These are phyloP conservation scores for Prunus padus DNA, from an alignment of 306 rosid species.

Conservation along the genomic window DNA sequence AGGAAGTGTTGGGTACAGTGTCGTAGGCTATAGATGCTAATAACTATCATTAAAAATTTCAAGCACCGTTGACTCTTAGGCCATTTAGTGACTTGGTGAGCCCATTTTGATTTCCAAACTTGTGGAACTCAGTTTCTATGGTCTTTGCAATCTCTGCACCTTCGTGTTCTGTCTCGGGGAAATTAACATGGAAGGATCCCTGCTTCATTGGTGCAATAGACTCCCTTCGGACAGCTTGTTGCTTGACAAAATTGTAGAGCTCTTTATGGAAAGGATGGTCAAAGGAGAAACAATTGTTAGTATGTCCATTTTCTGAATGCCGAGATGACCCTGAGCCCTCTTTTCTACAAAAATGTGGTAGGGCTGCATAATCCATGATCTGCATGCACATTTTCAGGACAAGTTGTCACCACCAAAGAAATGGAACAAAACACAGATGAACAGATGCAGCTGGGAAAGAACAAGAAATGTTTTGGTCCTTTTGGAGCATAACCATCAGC, in stretches of 20 bases:
- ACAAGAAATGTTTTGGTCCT: not conserved
- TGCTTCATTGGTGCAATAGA: conserved; percentile 50
- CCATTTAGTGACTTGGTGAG: conserved; percentile 45
- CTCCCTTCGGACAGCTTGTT: conserved; percentile 48
- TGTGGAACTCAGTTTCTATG: conserved; percentile 69
- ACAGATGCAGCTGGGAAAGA: conserved; percentile 4
- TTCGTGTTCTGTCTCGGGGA: conserved; percentile 73
- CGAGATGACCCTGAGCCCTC: conserved; percentile 73
- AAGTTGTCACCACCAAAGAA: conserved; percentile 2
- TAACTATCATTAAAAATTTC: conserved; percentile 12
- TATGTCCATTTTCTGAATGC: conserved; percentile 31
- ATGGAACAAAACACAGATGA: not conserved
- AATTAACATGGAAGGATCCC: conserved; percentile 72
- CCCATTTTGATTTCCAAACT: conserved; percentile 56
- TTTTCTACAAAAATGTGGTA: conserved; percentile 85
- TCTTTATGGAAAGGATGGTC: conserved; percentile 77
- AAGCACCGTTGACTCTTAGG: conserved; percentile 39
- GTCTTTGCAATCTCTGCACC: conserved; percentile 60
- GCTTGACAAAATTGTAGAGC: conserved; percentile 55
- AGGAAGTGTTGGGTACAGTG: conserved; percentile 14
- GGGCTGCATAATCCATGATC: conserved; percentile 84
- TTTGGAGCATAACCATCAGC: not conserved
- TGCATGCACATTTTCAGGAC: conserved; percentile 30
- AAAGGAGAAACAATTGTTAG: conserved; percentile 67
- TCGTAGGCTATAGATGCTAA: not conserved